Evolutionary conservation across 2,329 filamentous ascomycete genomes (phyloP), one percentile per base, ranked within the genome.

Genomic region (Trichoderma guizhouense): DNA sequence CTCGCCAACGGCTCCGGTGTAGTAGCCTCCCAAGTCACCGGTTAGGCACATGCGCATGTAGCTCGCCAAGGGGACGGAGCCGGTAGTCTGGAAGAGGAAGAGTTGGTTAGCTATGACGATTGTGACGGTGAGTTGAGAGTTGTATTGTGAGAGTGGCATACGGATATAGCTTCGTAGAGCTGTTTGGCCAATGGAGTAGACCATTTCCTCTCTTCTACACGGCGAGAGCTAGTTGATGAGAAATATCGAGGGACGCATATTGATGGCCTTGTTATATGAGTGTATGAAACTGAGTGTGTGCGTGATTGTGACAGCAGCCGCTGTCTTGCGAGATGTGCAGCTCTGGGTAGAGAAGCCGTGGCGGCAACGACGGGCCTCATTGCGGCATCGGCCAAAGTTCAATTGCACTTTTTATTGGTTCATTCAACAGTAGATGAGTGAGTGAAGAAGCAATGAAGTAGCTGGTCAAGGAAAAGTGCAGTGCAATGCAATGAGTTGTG

Each of bases 21-120:
- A 99, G 84, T 99, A 99, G 69, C 96, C 96, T 72, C 94, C 94
- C 51, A 94, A 84, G 73, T 96, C 93, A 12, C 93, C 93, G 1
- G 96, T 99, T 74, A 99, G 89, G 81, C 95, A 98, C 91, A 98
- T 97, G 79, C 96, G 95, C 96, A 99, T 99, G 81, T 95, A 99
- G 67, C 94, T 92, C 6, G 96, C 95, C 73, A 99, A 88, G 1
- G 96, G 93, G 32, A 98, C 90, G 5, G 96, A 95, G 0, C 96
- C 96, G 12, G 96, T 98, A 53, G 92, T 82, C 84, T 86, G 51
- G 4, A 47, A n/a, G 55, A 58, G 32, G 18, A 14, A 14, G 30
- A 66, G 43, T 28, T 61, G n/a, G 30, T 61, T 28, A 61, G 39
- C 21, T 28, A 11, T 58, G 26, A 24, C 21, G 69, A 53, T 61